Percentiles rank a stretch among this genome's conserved stretches.
Conservation (phyloP, 2,329 filamentous ascomycete species). For the Ascochyta pisi region DNA sequence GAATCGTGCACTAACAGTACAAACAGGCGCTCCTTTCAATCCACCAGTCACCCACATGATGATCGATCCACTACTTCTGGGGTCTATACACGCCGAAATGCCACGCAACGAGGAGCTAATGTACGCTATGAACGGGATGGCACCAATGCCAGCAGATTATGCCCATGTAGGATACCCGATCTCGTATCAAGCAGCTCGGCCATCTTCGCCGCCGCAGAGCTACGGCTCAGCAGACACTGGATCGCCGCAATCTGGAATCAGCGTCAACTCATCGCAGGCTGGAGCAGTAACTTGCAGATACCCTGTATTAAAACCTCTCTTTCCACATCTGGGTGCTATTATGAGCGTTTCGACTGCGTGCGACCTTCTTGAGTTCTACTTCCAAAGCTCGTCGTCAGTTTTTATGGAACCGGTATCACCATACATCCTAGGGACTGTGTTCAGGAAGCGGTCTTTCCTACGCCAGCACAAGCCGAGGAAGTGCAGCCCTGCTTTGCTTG, state of each 20-base stretch:
- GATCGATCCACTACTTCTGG: constrained; percentile 46
- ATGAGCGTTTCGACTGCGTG: constrained; percentile 82
- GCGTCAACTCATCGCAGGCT: constrained; percentile 43
- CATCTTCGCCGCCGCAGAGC: constrained; percentile 43
- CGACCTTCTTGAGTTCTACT: constrained; percentile 89
- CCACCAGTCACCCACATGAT: constrained; percentile 46
- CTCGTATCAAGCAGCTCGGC: constrained; percentile 40
- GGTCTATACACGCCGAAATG: constrained; percentile 45
- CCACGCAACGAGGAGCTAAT: constrained; percentile 45
- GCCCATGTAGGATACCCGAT: constrained; percentile 43
- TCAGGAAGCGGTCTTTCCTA: constrained; percentile 86
- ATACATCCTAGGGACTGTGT: constrained; percentile 86
- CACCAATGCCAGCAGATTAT: constrained; percentile 42
- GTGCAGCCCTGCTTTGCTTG: constrained; percentile 84
- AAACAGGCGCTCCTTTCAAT: constrained; percentile 35
- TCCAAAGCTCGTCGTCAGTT: constrained; percentile 84
- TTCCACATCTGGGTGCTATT: constrained; percentile 81
- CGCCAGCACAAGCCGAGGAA: constrained; percentile 80
- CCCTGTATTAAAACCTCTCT: constrained; percentile 81
- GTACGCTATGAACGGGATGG: constrained; percentile 48
- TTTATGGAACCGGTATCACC: constrained; percentile 89
- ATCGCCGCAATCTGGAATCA: constrained; percentile 46
- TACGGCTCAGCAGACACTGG: constrained; percentile 47
- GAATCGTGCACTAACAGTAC: neutral
- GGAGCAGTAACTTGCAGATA: constrained; percentile 63